A percentile compares a stretch with the other conserved stretches of the same genome.
These are phyloP conservation scores for Leccinum ochraceum DNA, from an alignment of 768 basidiomycete species.

Conservation along the genomic window DNA sequence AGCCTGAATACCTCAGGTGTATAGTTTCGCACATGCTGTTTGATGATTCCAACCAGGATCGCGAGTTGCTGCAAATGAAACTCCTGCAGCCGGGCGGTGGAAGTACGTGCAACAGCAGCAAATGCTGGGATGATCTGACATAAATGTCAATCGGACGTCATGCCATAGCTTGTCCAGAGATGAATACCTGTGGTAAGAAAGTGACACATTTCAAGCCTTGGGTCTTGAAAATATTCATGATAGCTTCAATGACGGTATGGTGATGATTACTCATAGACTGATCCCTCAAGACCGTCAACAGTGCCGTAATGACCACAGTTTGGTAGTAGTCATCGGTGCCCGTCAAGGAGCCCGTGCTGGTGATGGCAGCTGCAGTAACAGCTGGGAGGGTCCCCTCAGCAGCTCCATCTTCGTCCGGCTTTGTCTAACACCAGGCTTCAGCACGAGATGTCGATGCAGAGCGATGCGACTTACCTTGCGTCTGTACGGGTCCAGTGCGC, in stretches of 20 bases:
- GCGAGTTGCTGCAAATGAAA: conserved; percentile 95
- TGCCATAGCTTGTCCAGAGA: background rate
- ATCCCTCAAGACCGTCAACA: conserved; percentile 87
- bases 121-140: conserved; percentile 92
- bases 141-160: conserved; percentile 11
- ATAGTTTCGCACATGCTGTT: conserved; percentile 94
- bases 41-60: conserved; percentile 93
- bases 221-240: conserved; percentile 99
- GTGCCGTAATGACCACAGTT: conserved; percentile 87
- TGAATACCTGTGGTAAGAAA: conserved; percentile 84
- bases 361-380: conserved; percentile 68
- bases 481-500: conserved; percentile 93
- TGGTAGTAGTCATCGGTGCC: conserved; percentile 96
- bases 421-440: conserved; percentile 40
- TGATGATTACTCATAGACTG: conserved; percentile 84
- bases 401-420: conserved; percentile 63
- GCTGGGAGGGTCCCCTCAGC: conserved; percentile 60
- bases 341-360: conserved; percentile 57
- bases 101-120: conserved; percentile 79
- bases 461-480: conserved; percentile 64
- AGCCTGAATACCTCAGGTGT: conserved; percentile 82
- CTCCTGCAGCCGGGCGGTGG: conserved; percentile 82
- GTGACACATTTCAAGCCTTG: conserved; percentile 95
- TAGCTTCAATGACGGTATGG: conserved; percentile 92
- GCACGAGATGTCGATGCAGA: background rate